A percentile compares a stretch with the other conserved stretches of the same genome.
phyloP scores from a whole-genome alignment of 257 asterid genomes.

The Striga asiatica region DNA sequence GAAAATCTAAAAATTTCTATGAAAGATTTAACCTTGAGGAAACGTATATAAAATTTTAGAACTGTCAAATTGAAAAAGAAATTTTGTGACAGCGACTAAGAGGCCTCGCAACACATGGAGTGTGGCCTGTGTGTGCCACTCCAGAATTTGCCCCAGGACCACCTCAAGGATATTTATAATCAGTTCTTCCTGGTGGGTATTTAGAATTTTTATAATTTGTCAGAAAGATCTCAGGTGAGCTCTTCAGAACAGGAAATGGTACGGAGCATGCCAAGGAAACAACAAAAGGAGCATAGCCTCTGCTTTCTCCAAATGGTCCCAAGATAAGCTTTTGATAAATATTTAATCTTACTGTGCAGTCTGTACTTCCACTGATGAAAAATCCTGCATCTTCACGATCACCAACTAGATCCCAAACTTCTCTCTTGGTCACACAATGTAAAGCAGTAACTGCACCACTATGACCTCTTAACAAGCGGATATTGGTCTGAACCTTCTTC shows the following conservation, averaged over 20 bases:
- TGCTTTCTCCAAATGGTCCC: background rate
- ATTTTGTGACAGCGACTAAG: background rate
- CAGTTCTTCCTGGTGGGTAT: background rate
- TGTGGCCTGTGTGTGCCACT: background rate
- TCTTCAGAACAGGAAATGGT: background rate
- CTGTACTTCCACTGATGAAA: constrained; percentile 94
- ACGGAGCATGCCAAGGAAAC: background rate
- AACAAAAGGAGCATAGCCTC: background rate
- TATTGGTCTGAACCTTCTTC: constrained; percentile 71
- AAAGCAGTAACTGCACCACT: constrained; percentile 83
- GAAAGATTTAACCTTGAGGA: background rate
- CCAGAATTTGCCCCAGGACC: background rate
- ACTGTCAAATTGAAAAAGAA: background rate
- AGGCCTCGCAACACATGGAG: background rate
- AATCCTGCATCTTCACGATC: constrained; percentile 96
- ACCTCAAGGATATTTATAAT: background rate
- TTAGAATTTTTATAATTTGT: background rate
- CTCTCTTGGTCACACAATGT: constrained; percentile 90
- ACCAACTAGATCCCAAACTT: constrained; percentile 93
- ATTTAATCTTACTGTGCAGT: constrained; percentile 56
- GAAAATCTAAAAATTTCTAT: too few species aligned
- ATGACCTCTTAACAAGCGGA: constrained; percentile 87
- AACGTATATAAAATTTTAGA: background rate
- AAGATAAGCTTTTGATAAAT: background rate
- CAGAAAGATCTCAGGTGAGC: constrained; percentile 1